Evolutionary conservation across 2,329 filamentous ascomycete species (phyloP), one percentile per base, ranked within the genome.

Genomic region (Xylariaceae sp.): DNA sequence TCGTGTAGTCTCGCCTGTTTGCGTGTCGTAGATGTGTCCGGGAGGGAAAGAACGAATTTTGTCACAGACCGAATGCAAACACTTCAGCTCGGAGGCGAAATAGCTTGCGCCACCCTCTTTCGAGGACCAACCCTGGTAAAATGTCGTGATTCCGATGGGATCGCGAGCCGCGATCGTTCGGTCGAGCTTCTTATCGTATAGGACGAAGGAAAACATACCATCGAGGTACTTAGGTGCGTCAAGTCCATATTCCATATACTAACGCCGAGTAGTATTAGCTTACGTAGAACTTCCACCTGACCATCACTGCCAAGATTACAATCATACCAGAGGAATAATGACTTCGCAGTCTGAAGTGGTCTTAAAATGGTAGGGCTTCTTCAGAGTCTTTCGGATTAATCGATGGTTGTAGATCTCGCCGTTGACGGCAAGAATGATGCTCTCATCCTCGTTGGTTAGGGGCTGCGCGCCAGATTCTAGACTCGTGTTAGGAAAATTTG

Each of bases 321-420:
- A 47, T 67, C 81, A 64, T 78, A 94, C 89, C 76, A 98, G 68
- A 54, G 94, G 93, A 63, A 98, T 95, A 68, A 98, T 95, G 63
- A 98, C 91, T 70, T 98, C 93, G 70, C 93, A 98, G 64, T 98
- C 93, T 29, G 91, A 97, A 63, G 93, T 86, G 52, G 93, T 98
- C 83, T 96, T 96, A 83, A 97, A 98, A 68, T 90, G 84, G 69
- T 96, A 96, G 29, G 83, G 79, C 46, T 74, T 81, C 70, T 88
- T 88, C 58, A 96, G 74, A 57, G 75, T 74, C 72, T 96, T 97
- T 64, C 93, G 85, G 61, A 98, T 77, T 60, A 95, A 80, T 64
- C 91, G 87, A 73, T 98, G 93, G 82, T 98, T 98, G 79, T 98
- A 98, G 65, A 98, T 98, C 67, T 98, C 93, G 69, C 93, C 93